Conservation (phyloP, 2,329 filamentous ascomycete genomes). For the Alternaria solani region DNA sequence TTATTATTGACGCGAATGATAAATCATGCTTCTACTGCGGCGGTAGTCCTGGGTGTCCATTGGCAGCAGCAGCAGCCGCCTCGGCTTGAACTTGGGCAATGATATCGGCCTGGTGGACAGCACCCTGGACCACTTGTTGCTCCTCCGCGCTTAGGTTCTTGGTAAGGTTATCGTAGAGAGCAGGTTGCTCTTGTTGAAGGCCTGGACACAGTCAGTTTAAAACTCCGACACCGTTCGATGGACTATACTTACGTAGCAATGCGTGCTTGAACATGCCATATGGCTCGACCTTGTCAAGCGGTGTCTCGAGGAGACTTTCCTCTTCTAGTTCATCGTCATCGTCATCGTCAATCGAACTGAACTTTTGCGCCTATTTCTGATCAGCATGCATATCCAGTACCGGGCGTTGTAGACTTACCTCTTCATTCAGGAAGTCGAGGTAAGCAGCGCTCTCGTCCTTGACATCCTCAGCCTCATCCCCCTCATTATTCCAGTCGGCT, state of each 20-base stretch:
- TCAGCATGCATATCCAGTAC: slow-evolving; percentile 36
- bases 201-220: slow-evolving; percentile 61
- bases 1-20: background rate
- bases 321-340: slow-evolving; percentile 93
- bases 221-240: background rate
- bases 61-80: slow-evolving; percentile 33
- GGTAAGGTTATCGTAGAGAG: slow-evolving; percentile 83
- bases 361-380: slow-evolving; percentile 75
- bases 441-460: slow-evolving; percentile 95
- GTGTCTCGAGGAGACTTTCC: slow-evolving; percentile 89
- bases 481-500: slow-evolving; percentile 71
- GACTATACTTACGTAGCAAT: slow-evolving; percentile 74
- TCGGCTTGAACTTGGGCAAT: slow-evolving; percentile 50
- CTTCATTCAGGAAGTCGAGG: slow-evolving; percentile 92
- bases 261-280: slow-evolving; percentile 88
- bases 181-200: slow-evolving; percentile 89
- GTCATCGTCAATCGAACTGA: slow-evolving; percentile 72
- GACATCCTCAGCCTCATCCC: slow-evolving; percentile 71
- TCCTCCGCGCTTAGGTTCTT: slow-evolving; percentile 81
- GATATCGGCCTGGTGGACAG: slow-evolving; percentile 74
- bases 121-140: slow-evolving; percentile 79
- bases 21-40: slow-evolving; percentile 25
- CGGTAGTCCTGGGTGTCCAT: slow-evolving; percentile 28
- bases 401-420: slow-evolving; percentile 61
- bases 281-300: slow-evolving; percentile 92